Conservation (phyloP, 306 rosid species). For the Quercus berberidifolia region DNA sequence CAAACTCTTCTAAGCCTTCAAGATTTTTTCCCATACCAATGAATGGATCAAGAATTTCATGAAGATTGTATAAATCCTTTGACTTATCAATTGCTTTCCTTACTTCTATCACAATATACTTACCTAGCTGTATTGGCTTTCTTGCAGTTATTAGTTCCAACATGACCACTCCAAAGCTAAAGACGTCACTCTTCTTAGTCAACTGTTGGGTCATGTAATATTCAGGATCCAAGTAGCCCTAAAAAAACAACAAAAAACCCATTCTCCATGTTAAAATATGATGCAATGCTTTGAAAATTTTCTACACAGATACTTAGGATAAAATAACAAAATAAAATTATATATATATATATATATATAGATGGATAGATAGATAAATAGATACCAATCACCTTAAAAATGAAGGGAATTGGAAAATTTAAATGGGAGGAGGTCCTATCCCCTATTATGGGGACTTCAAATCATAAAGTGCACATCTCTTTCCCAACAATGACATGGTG, state of each 20-base stretch:
- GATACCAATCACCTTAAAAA: background rate
- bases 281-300: background rate
- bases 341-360: too few relatives aligned
- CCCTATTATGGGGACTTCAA: background rate
- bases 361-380: background rate
- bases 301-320: background rate
- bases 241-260: constrained; percentile 1
- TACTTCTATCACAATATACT: constrained; percentile 33
- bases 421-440: background rate
- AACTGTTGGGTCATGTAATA: constrained; percentile 42
- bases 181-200: constrained; percentile 47
- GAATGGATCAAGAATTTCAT: constrained; percentile 21
- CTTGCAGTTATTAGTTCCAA: constrained; percentile 42
- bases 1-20: constrained; percentile 26
- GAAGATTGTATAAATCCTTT: constrained; percentile 28
- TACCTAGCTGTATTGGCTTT: constrained; percentile 36
- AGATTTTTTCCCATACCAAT: constrained; percentile 12
- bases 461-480: background rate
- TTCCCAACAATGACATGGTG: background rate
- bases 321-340: background rate
- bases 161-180: constrained; percentile 49
- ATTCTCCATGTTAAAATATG: background rate
- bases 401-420: too few relatives aligned
- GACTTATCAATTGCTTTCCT: constrained; percentile 12
- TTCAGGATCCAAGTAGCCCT: constrained; percentile 53